phyloP scores from a whole-genome alignment of 805 yeast genomes.

The Candida wancherniae region DNA sequence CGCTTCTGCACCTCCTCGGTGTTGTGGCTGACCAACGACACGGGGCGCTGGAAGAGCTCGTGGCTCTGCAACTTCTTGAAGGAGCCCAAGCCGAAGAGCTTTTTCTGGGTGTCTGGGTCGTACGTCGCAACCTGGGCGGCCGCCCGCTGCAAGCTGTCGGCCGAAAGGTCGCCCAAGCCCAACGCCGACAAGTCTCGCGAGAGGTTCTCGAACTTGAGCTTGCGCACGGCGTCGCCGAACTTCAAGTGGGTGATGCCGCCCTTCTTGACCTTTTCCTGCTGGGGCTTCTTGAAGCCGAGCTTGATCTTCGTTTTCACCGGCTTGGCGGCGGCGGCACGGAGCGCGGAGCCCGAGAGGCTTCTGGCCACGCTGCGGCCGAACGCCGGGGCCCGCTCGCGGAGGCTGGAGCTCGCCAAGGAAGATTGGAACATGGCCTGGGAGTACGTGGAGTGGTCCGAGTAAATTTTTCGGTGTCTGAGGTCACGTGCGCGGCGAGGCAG shows the following conservation, averaged over 20 bases:
- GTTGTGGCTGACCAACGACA: constrained; percentile 51
- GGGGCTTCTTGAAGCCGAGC: constrained; percentile 19
- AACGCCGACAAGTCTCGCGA: constrained; percentile 19
- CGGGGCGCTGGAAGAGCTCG: constrained; percentile 59
- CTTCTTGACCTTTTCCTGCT: constrained; percentile 25
- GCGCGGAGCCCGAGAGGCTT: constrained; percentile 9
- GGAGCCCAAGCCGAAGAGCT: constrained; percentile 52
- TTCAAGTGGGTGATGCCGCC: constrained; percentile 40
- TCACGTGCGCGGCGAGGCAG: constrained; percentile 4
- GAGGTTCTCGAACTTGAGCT: constrained; percentile 29
- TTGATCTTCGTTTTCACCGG: constrained; percentile 21
- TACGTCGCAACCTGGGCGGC: constrained; percentile 29
- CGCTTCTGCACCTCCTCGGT: constrained; percentile 38
- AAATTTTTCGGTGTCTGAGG: background rate
- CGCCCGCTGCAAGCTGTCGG: constrained; percentile 9
- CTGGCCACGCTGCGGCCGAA: constrained; percentile 5
- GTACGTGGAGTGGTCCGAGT: too few species aligned
- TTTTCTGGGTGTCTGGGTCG: constrained; percentile 35
- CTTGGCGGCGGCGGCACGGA: constrained; percentile 14
- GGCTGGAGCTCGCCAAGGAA: constrained; percentile 9
- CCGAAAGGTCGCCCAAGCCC: constrained; percentile 12
- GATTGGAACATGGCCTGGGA: constrained; percentile 15
- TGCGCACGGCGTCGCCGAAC: constrained; percentile 35
- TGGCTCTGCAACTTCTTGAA: constrained; percentile 61
- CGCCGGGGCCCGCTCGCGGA: too few species aligned